Percentiles rank a stretch among this genome's conserved stretches.
phyloP scores from a whole-genome alignment of 2,329 filamentous ascomycete species.

The Pseudogymnoascus sp. region DNA sequence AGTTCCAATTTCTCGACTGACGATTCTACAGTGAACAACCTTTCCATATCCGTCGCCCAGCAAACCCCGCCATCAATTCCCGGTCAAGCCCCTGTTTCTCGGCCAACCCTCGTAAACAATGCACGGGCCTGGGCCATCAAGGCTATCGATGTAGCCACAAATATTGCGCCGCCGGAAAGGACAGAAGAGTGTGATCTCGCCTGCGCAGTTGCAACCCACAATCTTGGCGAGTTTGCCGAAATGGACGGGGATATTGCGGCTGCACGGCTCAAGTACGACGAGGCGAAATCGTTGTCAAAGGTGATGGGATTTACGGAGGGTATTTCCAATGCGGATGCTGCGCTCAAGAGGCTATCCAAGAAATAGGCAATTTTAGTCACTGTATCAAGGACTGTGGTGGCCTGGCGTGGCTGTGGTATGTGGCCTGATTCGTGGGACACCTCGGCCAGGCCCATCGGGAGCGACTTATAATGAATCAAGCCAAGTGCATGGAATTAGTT shows the following conservation, averaged over 20 bases:
- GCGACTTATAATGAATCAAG: background rate
- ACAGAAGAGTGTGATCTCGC: conserved; percentile 75
- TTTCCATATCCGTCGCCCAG: conserved; percentile 61
- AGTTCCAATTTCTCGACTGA: background rate
- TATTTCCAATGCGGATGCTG: conserved; percentile 43
- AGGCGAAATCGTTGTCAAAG: conserved; percentile 55
- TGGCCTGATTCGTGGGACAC: background rate
- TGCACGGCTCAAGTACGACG: conserved; percentile 58
- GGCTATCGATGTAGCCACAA: conserved; percentile 57
- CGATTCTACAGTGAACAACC: conserved; percentile 60
- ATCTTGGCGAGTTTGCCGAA: conserved; percentile 74
- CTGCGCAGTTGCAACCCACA: conserved; percentile 77
- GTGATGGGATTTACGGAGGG: conserved; percentile 45
- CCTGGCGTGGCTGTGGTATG: background rate
- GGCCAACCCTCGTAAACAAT: conserved; percentile 55
- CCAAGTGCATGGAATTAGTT: conserved; percentile 1
- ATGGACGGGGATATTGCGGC: conserved; percentile 58
- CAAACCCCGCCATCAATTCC: conserved; percentile 29
- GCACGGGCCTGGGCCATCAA: conserved; percentile 73
- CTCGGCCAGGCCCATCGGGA: background rate
- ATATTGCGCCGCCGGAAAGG: conserved; percentile 56
- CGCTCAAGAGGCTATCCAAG: conserved; percentile 32
- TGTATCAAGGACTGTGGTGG: background rate
- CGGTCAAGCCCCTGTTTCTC: conserved; percentile 39
- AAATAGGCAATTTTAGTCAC: background rate